Evolutionary conservation across 768 basidiomycete species (phyloP).

Genomic region (Terana coerulea): DNA sequence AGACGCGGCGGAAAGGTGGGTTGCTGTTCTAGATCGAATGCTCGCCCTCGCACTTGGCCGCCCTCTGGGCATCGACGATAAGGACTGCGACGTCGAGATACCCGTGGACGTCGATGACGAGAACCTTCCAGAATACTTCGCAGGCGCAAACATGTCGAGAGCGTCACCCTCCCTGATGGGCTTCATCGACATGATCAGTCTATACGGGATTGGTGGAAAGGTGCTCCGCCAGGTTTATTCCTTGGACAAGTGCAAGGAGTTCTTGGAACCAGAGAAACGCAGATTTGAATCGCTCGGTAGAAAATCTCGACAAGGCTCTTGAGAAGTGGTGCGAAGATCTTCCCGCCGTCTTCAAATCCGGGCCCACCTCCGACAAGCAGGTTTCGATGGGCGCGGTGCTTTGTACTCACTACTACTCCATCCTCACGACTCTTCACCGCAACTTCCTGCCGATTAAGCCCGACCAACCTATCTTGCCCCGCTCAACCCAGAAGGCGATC

Average conservation of each 20-base stretch:
- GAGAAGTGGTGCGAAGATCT: conserved; percentile 82
- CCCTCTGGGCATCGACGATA: conserved; percentile 84
- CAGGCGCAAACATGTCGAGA: conserved; percentile 53
- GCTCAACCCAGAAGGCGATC: conserved; percentile 77
- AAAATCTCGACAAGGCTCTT: conserved; percentile 71
- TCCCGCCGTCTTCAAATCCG: conserved; percentile 70
- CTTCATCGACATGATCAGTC: conserved; percentile 66
- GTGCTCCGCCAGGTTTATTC: conserved; percentile 82
- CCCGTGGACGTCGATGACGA: conserved; percentile 86
- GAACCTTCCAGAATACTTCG: conserved; percentile 65
- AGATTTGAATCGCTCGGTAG: conserved; percentile 76
- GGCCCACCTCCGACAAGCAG: conserved; percentile 70
- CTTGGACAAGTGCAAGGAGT: conserved; percentile 71
- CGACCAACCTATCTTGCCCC: conserved; percentile 63
- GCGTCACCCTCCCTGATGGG: conserved; percentile 77
- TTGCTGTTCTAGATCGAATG: conserved; percentile 87
- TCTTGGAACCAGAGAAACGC: conserved; percentile 70
- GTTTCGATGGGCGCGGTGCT: conserved; percentile 83
- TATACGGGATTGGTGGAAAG: conserved; percentile 83
- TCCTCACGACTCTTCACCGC: conserved; percentile 83
- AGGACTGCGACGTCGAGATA: conserved; percentile 86
- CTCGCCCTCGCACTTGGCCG: conserved; percentile 87
- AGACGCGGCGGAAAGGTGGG: conserved; percentile 86
- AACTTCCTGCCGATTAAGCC: conserved; percentile 80
- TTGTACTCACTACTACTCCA: conserved; percentile 86